Evolutionary conservation across 2,329 filamentous ascomycete genomes (phyloP).

Genomic region (Bimuria novae-zelandiae): DNA sequence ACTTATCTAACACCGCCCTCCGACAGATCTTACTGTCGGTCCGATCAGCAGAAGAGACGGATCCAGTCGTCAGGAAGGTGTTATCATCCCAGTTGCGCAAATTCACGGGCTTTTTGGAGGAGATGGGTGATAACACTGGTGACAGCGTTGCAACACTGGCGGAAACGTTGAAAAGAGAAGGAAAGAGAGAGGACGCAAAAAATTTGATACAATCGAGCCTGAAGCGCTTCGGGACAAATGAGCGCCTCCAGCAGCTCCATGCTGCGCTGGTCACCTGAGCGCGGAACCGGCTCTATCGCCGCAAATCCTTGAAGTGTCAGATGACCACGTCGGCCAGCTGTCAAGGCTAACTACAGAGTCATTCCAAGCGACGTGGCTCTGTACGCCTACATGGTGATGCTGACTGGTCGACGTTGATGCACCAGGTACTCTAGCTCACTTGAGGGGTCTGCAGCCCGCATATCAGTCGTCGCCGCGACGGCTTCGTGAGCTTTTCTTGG

Average conservation of each 20-base stretch:
- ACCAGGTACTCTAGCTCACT: background rate
- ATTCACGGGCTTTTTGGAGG: slow-evolving; percentile 35
- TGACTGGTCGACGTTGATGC: background rate
- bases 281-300: background rate
- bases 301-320: slow-evolving; percentile 1
- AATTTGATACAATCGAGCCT: slow-evolving; percentile 29
- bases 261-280: slow-evolving; percentile 28
- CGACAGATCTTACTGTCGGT: slow-evolving; percentile 55
- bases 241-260: slow-evolving; percentile 31
- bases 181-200: slow-evolving; percentile 33
- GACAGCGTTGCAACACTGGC: slow-evolving; percentile 31
- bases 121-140: slow-evolving; percentile 22
- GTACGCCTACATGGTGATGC: background rate
- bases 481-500: slow-evolving; percentile 63
- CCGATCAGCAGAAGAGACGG: slow-evolving; percentile 51
- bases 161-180: slow-evolving; percentile 29
- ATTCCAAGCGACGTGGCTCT: slow-evolving; percentile 4
- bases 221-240: slow-evolving; percentile 38
- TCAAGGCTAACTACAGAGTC: background rate
- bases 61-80: slow-evolving; percentile 60
- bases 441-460: slow-evolving; percentile 2
- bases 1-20: slow-evolving; percentile 54
- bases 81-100: slow-evolving; percentile 49
- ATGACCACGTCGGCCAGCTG: slow-evolving; percentile 6
- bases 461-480: slow-evolving; percentile 41